phyloP scores from a whole-genome alignment of 2,329 filamentous ascomycete species.

The Coniochaeta ligniaria region DNA sequence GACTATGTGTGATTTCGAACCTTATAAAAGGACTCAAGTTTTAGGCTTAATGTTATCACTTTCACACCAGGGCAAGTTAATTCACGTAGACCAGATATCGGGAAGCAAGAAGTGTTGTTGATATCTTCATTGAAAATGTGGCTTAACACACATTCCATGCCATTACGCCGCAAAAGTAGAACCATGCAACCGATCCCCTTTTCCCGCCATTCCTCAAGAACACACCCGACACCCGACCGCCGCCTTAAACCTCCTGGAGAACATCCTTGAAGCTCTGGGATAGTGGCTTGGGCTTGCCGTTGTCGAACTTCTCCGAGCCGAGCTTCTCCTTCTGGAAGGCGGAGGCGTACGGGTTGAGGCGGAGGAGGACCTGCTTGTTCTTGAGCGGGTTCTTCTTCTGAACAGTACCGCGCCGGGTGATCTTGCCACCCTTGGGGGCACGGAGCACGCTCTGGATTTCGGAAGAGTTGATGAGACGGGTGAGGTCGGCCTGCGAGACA shows the following conservation, averaged over 20 bases:
- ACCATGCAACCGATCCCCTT: conserved; percentile 4
- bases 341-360: conserved; percentile 95
- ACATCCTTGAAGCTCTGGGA: conserved; percentile 13
- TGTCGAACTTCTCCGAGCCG: conserved; percentile 42
- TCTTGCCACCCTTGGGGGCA: conserved; percentile 80
- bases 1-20: neutral
- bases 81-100: neutral
- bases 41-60: neutral
- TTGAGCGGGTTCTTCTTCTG: conserved; percentile 99
- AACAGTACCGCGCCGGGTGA: conserved; percentile 82
- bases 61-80: neutral
- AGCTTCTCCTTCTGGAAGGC: conserved; percentile 83
- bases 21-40: neutral
- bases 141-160: conserved; percentile 2
- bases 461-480: conserved; percentile 97
- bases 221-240: conserved; percentile 1
- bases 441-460: conserved; percentile 96
- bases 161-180: conserved; percentile 3
- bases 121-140: conserved; percentile 3
- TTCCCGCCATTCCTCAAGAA: neutral
- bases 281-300: conserved; percentile 13
- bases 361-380: conserved; percentile 98
- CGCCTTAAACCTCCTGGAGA: conserved; percentile 15
- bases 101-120: neutral
- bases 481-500: conserved; percentile 89